These are phyloP conservation scores for Lentinula lateritia DNA, from an alignment of 768 basidiomycete species.

Conservation along the genomic window DNA sequence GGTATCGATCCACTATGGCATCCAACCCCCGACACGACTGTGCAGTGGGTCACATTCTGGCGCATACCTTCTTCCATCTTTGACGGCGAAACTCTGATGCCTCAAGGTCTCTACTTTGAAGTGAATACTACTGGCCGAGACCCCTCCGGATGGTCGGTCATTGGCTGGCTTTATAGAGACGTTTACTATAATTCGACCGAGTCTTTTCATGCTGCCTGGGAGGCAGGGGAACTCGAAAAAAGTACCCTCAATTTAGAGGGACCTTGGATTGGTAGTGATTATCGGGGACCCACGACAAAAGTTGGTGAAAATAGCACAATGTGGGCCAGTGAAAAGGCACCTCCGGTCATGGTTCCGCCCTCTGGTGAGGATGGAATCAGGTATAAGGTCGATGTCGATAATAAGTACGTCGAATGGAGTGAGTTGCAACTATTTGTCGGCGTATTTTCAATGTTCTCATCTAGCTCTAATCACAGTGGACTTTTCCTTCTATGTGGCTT, in stretches of 20 bases:
- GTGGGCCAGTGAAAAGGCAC: conserved; percentile 10
- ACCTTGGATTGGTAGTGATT: conserved; percentile 15
- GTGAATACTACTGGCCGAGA: conserved; percentile 17
- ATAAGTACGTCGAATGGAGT: conserved; percentile 17
- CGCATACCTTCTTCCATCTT: conserved; percentile 11
- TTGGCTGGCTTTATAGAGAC: conserved; percentile 16
- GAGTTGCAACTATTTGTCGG: background rate
- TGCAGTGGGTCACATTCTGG: conserved; percentile 17
- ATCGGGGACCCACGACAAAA: conserved; percentile 3
- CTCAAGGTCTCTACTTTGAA: conserved; percentile 19
- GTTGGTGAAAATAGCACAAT: background rate
- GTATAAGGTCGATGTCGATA: background rate
- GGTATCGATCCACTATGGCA: conserved; percentile 17
- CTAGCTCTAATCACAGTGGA: conserved; percentile 8
- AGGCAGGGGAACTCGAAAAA: conserved; percentile 12
- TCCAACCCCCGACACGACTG: conserved; percentile 12
- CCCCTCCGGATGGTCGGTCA: conserved; percentile 13
- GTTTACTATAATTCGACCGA: conserved; percentile 16
- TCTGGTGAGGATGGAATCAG: conserved; percentile 5
- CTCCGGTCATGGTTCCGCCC: conserved; percentile 14
- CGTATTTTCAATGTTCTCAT: background rate
- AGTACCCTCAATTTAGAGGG: conserved; percentile 13
- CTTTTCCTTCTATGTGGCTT: conserved; percentile 29
- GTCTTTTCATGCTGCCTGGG: conserved; percentile 15
- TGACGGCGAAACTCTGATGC: conserved; percentile 15